Evolutionary conservation across 805 yeast genomes (phyloP).

Genomic region (Cyberlindnera mississippiensis): DNA sequence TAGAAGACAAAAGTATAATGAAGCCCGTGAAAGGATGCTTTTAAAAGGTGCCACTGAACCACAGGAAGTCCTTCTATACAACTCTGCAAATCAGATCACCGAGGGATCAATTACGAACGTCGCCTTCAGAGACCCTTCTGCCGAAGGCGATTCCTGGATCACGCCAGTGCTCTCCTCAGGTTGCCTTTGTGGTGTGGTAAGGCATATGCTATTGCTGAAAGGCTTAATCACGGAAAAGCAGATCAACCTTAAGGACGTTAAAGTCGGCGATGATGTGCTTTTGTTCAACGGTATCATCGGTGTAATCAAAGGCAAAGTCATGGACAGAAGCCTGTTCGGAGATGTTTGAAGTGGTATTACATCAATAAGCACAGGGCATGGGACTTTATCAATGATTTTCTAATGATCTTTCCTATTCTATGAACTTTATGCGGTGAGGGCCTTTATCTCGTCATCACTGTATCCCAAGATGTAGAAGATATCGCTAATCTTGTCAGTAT

Average conservation of each 20-base stretch:
- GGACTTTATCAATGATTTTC: too few species aligned
- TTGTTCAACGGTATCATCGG: conserved; percentile 85
- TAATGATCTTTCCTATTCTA: too few species aligned
- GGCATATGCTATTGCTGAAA: conserved; percentile 58
- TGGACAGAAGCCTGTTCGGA: conserved; percentile 1
- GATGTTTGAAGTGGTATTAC: background rate
- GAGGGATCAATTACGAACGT: conserved; percentile 85
- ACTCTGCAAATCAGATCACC: conserved; percentile 53
- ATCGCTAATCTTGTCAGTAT: conserved; percentile 69
- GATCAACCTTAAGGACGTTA: conserved; percentile 42
- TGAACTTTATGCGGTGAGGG: conserved; percentile 5
- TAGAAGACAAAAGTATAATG: conserved; percentile 55
- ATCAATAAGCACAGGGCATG: background rate
- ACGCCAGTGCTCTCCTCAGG: conserved; percentile 82
- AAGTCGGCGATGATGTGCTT: conserved; percentile 64
- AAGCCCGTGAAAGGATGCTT: conserved; percentile 51
- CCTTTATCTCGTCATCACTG: conserved; percentile 47
- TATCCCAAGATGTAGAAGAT: conserved; percentile 79
- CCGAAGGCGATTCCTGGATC: conserved; percentile 50
- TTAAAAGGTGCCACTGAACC: conserved; percentile 28
- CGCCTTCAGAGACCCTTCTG: conserved; percentile 43
- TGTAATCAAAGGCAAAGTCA: conserved; percentile 54
- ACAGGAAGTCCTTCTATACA: conserved; percentile 69
- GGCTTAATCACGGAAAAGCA: conserved; percentile 51
- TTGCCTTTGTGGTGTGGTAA: conserved; percentile 78